Evolutionary conservation across 192 early-diverging fungal species (phyloP), one percentile per base, ranked within the genome.

Genomic region (Radiomyces spectabilis): DNA sequence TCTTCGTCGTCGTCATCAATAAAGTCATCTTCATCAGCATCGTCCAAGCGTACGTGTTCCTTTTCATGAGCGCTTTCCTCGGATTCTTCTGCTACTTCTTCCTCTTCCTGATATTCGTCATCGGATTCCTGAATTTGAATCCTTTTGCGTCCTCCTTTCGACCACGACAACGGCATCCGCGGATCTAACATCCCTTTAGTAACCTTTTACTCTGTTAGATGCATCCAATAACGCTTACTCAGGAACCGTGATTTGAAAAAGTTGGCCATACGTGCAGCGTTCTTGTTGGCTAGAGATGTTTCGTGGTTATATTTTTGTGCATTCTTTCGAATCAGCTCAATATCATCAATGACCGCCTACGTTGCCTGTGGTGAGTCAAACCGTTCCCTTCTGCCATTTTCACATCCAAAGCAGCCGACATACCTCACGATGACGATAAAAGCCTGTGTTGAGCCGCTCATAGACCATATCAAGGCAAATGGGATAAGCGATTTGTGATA

Each of bases 301-400:
- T 79, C 75, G 18, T 82, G 74, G 44, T 89, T 89, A 55, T 80
- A 89, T 18, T 70, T 75, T 19, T 78, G 61, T 0, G 84, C 85
- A 67, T 89, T 86, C 25, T 76, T 74, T 33, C 70, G 71, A 22
- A 89, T 78, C 48, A 83, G 57, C 38, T 65, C 66, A 10, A 89
- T 67, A 59, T 89, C 87, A 53, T 77, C 85, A n/a, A 77, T 53
- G 13, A 89, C 73, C 1, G 85, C 82, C 66, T 71, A 46, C 51
- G n/a, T n/a, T n/a, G n/a, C n/a, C n/a, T n/a, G n/a, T n/a, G n/a
- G n/a, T n/a, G n/a, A n/a, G n/a, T n/a, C n/a, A n/a, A n/a, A n/a
- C n/a, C n/a, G n/a, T n/a, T n/a, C n/a, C n/a, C n/a, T n/a, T n/a
- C n/a, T n/a, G n/a, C n/a, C n/a, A n/a, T n/a, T n/a, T n/a, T n/a